These are phyloP conservation scores for Piloderma croceum DNA, from an alignment of 768 basidiomycete genomes.

Conservation along the genomic window DNA sequence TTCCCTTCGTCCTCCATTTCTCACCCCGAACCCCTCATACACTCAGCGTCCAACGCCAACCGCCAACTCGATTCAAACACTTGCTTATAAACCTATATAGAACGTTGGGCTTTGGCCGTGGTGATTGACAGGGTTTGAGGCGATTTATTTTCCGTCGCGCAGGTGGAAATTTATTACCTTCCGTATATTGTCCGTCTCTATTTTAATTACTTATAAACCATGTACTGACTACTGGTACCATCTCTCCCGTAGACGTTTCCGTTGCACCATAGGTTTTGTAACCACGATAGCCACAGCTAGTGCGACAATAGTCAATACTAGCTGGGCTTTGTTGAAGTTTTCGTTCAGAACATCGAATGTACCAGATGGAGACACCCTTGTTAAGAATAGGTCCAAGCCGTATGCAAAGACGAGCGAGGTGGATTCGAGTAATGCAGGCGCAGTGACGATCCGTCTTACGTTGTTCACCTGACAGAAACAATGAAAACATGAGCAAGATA, in stretches of 20 bases:
- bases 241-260: conserved; percentile 59
- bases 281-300: conserved; percentile 72
- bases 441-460: conserved; percentile 62
- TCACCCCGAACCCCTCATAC: too few species aligned
- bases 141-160: too few species aligned
- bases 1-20: too few species aligned
- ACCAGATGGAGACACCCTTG: conserved; percentile 77
- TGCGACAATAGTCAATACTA: conserved; percentile 75
- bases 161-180: too few species aligned
- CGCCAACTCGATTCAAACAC: too few species aligned
- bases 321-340: conserved; percentile 88
- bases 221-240: conserved; percentile 75
- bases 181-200: too few species aligned
- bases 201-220: too few species aligned
- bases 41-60: too few species aligned
- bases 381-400: conserved; percentile 87
- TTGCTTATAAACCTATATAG: too few species aligned
- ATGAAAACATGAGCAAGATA: not conserved
- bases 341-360: conserved; percentile 92
- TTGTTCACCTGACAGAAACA: conserved; percentile 57
- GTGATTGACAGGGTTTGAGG: too few species aligned
- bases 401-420: conserved; percentile 84
- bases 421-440: conserved; percentile 85
- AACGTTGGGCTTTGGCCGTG: too few species aligned
- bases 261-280: conserved; percentile 73